Conservation (phyloP, 176 grass and related monocot genomes). For the Cenchrus fungigraminus region DNA sequence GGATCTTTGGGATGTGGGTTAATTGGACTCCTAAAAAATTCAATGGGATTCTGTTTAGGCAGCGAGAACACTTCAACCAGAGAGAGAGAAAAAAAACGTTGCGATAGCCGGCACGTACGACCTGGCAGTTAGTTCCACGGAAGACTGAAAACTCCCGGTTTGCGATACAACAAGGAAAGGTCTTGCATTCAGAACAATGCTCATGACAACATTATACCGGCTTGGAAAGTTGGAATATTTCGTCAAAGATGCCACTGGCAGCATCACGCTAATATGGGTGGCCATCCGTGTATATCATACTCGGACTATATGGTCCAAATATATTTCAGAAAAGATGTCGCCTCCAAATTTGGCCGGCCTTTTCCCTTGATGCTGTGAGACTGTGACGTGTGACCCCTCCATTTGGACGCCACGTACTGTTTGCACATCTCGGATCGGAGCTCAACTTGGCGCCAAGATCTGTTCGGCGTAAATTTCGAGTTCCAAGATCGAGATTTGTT, state of each 20-base stretch:
- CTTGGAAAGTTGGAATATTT: not conserved
- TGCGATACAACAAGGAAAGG: not conserved
- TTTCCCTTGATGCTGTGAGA: not conserved
- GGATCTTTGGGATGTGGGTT: too few species aligned
- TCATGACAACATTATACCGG: not conserved
- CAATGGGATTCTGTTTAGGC: too few species aligned
- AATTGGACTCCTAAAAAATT: too few species aligned
- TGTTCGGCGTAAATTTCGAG: too few species aligned
- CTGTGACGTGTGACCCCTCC: not conserved
- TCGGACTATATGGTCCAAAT: conserved; percentile 12
- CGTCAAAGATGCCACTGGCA: not conserved
- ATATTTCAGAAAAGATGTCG: not conserved
- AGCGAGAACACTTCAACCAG: not conserved
- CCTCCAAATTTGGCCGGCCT: not conserved
- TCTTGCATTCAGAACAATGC: not conserved
- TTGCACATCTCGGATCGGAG: not conserved
- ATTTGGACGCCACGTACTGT: not conserved
- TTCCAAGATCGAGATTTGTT: not conserved
- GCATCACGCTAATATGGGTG: not conserved
- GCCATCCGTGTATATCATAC: not conserved
- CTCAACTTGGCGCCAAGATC: not conserved
- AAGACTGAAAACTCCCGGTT: not conserved
- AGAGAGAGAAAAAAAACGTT: not conserved
- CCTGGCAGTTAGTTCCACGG: not conserved
- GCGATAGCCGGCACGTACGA: not conserved